Conservation (phyloP, 164 flowering plant genomes). For the Platanus orientalis region DNA sequence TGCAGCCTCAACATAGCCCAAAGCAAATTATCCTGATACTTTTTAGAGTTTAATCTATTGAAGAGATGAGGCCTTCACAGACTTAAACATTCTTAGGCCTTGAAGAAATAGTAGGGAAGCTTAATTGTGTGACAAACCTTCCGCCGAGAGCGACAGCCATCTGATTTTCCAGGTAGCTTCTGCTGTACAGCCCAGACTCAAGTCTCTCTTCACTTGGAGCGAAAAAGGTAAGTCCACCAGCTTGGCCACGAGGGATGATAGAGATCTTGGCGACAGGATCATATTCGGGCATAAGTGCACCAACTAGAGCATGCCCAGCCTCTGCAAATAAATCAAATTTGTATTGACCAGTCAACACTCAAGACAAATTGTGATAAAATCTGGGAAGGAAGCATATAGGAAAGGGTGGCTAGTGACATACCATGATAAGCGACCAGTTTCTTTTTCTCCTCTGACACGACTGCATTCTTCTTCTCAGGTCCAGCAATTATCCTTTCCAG, state of each 20-base stretch:
- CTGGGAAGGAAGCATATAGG: not conserved
- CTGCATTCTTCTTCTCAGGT: constrained; percentile 98
- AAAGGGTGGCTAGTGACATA: constrained; percentile 13
- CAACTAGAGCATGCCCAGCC: constrained; percentile 98
- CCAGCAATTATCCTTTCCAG: constrained; percentile 95
- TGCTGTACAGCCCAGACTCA: constrained; percentile 93
- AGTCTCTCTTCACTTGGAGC: constrained; percentile 97
- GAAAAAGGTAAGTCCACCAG: constrained; percentile 94
- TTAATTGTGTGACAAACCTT: constrained; percentile 65
- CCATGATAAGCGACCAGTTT: constrained; percentile 96
- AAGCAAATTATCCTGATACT: too few species aligned
- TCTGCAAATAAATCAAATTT: constrained; percentile 50
- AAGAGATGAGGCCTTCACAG: too few species aligned
- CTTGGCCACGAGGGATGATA: constrained; percentile 98
- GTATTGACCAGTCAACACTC: not conserved
- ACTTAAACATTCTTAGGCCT: too few species aligned
- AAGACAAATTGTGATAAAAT: too few species aligned
- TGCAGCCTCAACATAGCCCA: too few species aligned
- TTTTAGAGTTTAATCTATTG: too few species aligned
- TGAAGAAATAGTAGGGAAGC: too few species aligned
- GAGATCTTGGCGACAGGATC: constrained; percentile 97
- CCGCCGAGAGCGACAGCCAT: constrained; percentile 99
- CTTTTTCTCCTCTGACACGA: constrained; percentile 92
- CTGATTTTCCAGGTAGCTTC: constrained; percentile 96
- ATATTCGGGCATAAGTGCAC: constrained; percentile 95